These are phyloP conservation scores for Candida vartiovaarae DNA, from an alignment of 805 yeast species.

Conservation along the genomic window DNA sequence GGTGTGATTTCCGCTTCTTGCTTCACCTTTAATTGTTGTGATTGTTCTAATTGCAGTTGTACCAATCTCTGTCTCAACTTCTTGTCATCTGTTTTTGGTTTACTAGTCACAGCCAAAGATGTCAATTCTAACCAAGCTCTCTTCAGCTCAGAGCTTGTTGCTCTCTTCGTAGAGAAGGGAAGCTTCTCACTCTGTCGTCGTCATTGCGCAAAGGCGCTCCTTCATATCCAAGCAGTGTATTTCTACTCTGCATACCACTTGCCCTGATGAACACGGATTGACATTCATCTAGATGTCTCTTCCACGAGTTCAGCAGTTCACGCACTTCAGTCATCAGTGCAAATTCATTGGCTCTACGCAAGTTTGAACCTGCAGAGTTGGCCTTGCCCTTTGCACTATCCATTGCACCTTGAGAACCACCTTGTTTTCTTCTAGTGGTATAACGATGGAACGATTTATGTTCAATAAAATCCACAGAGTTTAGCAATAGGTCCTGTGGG, in stretches of 20 bases:
- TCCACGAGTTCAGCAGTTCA: slow-evolving; percentile 63
- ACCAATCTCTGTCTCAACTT: slow-evolving; percentile 21
- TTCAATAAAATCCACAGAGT: slow-evolving; percentile 56
- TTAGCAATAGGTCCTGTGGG: slow-evolving; percentile 45
- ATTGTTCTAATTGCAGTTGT: slow-evolving; percentile 26
- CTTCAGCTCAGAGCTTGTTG: slow-evolving; percentile 74
- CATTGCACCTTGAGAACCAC: slow-evolving; percentile 91
- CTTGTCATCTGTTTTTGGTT: slow-evolving; percentile 40
- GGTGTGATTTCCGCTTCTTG: slow-evolving; percentile 22
- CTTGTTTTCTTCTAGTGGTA: slow-evolving; percentile 94
- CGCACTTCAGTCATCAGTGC: slow-evolving; percentile 76
- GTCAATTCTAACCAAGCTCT: slow-evolving; percentile 79
- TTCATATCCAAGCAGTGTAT: slow-evolving; percentile 58
- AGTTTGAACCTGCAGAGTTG: slow-evolving; percentile 87
- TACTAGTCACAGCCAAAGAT: slow-evolving; percentile 43
- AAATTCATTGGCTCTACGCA: slow-evolving; percentile 85
- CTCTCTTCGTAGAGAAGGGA: slow-evolving; percentile 88
- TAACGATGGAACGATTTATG: slow-evolving; percentile 91
- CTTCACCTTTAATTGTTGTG: slow-evolving; percentile 20
- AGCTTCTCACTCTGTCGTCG: slow-evolving; percentile 57
- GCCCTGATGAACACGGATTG: slow-evolving; percentile 74
- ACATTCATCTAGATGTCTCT: slow-evolving; percentile 48
- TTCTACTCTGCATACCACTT: slow-evolving; percentile 61
- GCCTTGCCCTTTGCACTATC: slow-evolving; percentile 94
- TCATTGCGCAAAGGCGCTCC: slow-evolving; percentile 42